Percentiles rank a stretch among this genome's conserved stretches.
phyloP scores from a whole-genome alignment of 768 basidiomycete species.

The Tephrocybe rancida region DNA sequence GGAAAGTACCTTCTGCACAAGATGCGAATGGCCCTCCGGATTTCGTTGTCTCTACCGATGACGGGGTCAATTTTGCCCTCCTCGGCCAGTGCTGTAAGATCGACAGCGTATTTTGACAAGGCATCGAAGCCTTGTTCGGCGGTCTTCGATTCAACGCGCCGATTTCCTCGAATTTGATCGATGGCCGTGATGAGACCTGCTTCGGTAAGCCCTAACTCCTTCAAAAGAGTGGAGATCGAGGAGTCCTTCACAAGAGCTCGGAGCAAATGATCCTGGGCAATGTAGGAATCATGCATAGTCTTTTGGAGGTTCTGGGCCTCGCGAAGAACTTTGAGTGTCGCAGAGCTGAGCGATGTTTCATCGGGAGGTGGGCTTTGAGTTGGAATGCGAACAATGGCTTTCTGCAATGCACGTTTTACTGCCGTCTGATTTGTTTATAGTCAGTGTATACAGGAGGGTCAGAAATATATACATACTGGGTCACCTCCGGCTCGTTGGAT shows the following conservation, averaged over 20 bases:
- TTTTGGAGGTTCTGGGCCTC: slow-evolving; percentile 81
- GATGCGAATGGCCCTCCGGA: slow-evolving; percentile 82
- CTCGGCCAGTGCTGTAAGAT: slow-evolving; percentile 84
- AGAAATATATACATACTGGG: slow-evolving; percentile 50
- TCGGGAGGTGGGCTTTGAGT: slow-evolving; percentile 86
- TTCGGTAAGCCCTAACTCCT: slow-evolving; percentile 75
- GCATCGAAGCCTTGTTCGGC: slow-evolving; percentile 96
- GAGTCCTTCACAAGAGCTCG: slow-evolving; percentile 81
- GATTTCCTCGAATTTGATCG: slow-evolving; percentile 79
- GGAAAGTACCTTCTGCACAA: slow-evolving; percentile 70
- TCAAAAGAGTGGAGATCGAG: slow-evolving; percentile 67
- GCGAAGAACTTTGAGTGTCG: slow-evolving; percentile 62
- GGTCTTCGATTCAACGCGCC: slow-evolving; percentile 80
- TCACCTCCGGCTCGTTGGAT: slow-evolving; percentile 87
- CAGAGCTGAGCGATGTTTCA: slow-evolving; percentile 64
- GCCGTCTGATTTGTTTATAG: slow-evolving; percentile 35
- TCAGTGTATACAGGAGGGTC: background rate
- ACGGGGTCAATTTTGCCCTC: slow-evolving; percentile 96
- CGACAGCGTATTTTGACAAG: slow-evolving; percentile 83
- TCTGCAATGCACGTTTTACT: slow-evolving; percentile 75
- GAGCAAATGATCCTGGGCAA: slow-evolving; percentile 91
- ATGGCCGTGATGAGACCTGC: slow-evolving; percentile 75
- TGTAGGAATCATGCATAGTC: slow-evolving; percentile 87
- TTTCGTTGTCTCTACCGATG: slow-evolving; percentile 92
- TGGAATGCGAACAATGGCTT: slow-evolving; percentile 78